These are phyloP conservation scores for Sclerotinia minor DNA, from an alignment of 2,329 filamentous ascomycete species.

Conservation along the genomic window DNA sequence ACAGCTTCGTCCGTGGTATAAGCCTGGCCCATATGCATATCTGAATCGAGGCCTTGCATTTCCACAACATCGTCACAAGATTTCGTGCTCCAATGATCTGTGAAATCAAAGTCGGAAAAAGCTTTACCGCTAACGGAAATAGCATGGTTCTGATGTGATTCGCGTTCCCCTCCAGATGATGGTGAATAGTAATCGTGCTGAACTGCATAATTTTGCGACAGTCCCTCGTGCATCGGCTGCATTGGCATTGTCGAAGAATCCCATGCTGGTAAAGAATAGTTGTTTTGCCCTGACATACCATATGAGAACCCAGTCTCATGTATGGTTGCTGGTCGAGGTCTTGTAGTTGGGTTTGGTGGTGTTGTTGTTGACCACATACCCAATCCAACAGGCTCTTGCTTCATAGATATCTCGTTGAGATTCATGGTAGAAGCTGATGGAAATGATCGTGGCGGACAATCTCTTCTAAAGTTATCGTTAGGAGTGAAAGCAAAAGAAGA, in stretches of 20 bases:
- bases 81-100: constrained; percentile 56
- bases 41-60: constrained; percentile 55
- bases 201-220: constrained; percentile 56
- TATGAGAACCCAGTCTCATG: constrained; percentile 61
- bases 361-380: constrained; percentile 59
- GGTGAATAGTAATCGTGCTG: constrained; percentile 59
- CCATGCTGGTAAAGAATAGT: constrained; percentile 54
- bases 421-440: constrained; percentile 50
- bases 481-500: constrained; percentile 53
- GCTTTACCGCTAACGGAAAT: constrained; percentile 17
- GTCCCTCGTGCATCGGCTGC: constrained; percentile 46
- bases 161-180: constrained; percentile 52
- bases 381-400: constrained; percentile 51
- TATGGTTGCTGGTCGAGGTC: constrained; percentile 58
- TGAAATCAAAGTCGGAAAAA: constrained; percentile 25
- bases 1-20: constrained; percentile 64
- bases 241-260: constrained; percentile 56
- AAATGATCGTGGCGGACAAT: constrained; percentile 48
- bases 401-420: constrained; percentile 50
- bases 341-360: constrained; percentile 45
- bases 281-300: constrained; percentile 55
- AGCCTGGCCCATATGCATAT: constrained; percentile 62
- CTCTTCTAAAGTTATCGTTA: constrained; percentile 51
- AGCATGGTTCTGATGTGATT: constrained; percentile 40
- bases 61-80: constrained; percentile 58